Conservation (phyloP, 108 stramenopile species). For the Pseudonitzschia pungens region DNA sequence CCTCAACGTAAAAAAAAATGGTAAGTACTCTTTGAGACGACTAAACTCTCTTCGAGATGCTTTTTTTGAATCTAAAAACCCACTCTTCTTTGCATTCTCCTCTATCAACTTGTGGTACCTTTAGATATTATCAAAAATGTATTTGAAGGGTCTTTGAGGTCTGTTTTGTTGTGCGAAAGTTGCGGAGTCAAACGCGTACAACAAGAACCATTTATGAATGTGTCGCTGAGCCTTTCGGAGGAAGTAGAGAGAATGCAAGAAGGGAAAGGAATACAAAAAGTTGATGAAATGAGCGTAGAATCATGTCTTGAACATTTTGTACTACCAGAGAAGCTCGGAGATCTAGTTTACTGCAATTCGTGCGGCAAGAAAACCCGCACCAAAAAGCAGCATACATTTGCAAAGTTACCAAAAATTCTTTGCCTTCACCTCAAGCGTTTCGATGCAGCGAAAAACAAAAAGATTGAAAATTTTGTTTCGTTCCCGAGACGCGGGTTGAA, state of each 20-base stretch:
- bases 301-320: constrained; percentile 68
- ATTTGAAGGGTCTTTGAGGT: constrained; percentile 73
- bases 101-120: background rate
- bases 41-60: background rate
- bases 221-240: constrained; percentile 68
- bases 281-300: constrained; percentile 43
- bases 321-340: constrained; percentile 51
- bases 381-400: constrained; percentile 74
- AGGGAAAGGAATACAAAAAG: constrained; percentile 4
- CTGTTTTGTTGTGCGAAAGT: constrained; percentile 66
- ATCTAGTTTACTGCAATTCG: constrained; percentile 59
- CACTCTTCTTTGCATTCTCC: background rate
- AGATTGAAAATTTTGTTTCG: constrained; percentile 72
- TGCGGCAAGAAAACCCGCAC: constrained; percentile 60
- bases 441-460: constrained; percentile 65
- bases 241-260: constrained; percentile 33
- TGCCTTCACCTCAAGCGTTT: constrained; percentile 85
- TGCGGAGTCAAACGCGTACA: constrained; percentile 70
- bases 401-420: constrained; percentile 67
- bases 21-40: constrained; percentile 3
- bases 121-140: constrained; percentile 56
- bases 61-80: background rate
- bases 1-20: background rate
- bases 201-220: constrained; percentile 67
- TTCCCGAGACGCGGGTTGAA: constrained; percentile 69